Evolutionary conservation across 2,329 filamentous ascomycete species (phyloP).

Genomic region (Ascochyta rabiei): DNA sequence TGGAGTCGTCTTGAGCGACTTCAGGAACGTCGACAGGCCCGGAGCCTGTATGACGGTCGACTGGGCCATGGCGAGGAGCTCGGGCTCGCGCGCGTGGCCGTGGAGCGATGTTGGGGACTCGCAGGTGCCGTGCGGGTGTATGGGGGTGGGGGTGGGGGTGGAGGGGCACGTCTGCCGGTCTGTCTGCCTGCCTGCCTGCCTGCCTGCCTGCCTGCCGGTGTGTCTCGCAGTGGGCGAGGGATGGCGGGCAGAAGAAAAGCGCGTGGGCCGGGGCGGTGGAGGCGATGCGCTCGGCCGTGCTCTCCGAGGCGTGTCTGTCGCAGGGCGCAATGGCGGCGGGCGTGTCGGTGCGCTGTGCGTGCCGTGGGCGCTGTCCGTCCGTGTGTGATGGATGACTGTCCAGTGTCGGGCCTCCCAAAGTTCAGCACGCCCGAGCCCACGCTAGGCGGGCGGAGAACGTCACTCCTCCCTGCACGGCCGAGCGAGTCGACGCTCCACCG

Average conservation of each 20-base stretch:
- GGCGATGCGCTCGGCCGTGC: no score
- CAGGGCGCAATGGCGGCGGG: background rate
- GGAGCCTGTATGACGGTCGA: conserved; percentile 61
- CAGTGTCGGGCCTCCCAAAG: background rate
- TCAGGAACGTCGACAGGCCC: conserved; percentile 77
- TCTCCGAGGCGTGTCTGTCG: background rate
- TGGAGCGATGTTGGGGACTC: conserved; percentile 1
- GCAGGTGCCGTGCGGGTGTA: conserved; percentile 3
- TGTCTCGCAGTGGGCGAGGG: background rate
- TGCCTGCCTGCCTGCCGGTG: no score
- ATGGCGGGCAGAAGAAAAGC: background rate
- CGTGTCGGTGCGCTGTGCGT: background rate
- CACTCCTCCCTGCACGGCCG: conserved; percentile 8
- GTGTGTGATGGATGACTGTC: conserved; percentile 8
- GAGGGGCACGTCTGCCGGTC: conserved; percentile 22
- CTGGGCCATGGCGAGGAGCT: conserved; percentile 29
- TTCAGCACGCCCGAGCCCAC: background rate
- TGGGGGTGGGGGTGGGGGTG: conserved; percentile 22
- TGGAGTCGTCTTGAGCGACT: conserved; percentile 70
- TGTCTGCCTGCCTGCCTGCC: no score
- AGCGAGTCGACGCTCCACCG: conserved; percentile 16
- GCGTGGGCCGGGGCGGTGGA: background rate
- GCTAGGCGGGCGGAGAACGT: conserved; percentile 9
- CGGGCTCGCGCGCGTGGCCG: background rate
- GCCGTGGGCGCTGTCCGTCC: no score